Percentiles rank a stretch among this genome's conserved stretches.
Evolutionary conservation across 1,284 basidiomycete genomes (phyloP).

Genomic region (Mycena sp.): DNA sequence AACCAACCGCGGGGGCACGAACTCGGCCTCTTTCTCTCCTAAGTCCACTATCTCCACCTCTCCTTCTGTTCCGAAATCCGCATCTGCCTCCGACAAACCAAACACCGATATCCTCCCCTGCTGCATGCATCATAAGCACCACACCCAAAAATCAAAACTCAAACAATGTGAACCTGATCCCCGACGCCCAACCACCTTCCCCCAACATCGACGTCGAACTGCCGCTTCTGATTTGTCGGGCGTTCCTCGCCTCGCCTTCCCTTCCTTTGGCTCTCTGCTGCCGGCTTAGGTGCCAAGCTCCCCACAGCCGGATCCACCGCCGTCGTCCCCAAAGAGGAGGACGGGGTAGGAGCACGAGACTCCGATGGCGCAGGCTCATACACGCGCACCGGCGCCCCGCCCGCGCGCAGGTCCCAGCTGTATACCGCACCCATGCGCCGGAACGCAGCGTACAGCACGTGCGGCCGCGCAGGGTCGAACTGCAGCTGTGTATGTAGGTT

Average conservation of each 20-base stretch:
- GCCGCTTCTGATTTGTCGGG: conserved; percentile 85
- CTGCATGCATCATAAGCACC: conserved; percentile 41
- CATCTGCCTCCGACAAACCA: conserved; percentile 40
- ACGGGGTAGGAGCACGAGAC: conserved; percentile 55
- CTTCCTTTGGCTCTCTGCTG: no score
- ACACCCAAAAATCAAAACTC: not conserved
- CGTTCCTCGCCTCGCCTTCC: no score
- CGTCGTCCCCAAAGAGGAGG: conserved; percentile 35
- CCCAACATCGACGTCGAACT: conserved; percentile 80
- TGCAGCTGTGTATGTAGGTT: conserved; percentile 60
- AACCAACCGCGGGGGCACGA: no score
- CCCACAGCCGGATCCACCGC: conserved; percentile 21
- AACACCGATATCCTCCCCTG: conserved; percentile 56
- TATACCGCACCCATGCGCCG: conserved; percentile 73
- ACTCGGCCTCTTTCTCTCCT: no score
- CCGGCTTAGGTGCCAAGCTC: no score
- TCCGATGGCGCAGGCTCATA: no score
- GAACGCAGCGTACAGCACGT: conserved; percentile 83
- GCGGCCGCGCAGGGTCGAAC: conserved; percentile 80
- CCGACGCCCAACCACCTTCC: conserved; percentile 79
- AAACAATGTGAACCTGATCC: conserved; percentile 63
- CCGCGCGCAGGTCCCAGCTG: conserved; percentile 82
- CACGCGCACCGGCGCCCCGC: no score
- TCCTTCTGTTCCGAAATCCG: no score
- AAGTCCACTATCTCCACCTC: no score